Base-by-base conservation (phyloP, 192 early-diverging fungal species). In the Podila minutissima region DNA sequence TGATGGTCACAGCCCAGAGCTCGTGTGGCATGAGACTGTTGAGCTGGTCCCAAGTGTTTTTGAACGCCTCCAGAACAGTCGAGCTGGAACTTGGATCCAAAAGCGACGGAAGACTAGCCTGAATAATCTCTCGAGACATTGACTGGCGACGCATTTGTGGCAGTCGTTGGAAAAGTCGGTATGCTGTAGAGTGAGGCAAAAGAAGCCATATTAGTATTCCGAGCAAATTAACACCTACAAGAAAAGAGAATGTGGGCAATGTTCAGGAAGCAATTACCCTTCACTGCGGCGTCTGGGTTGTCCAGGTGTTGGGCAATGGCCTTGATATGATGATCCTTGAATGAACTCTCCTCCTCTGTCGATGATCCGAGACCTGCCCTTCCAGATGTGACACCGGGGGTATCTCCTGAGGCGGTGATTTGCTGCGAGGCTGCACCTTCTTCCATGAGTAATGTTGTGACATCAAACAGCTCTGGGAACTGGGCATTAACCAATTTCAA, bases 381-480 rank as follows among this genome's bases (percentile, higher is more conserved):
- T 7, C 8, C 53, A 8, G 53, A n/a, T 55, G n/a, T 55, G n/a
- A 17, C 2, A 22, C 8, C 53, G n/a, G 24, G n/a, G 9, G 8
- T 55, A 22, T 55, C 53, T 10, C 53, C 9, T 53, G 33, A 37
- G 26, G 50, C 51, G 28, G 32, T 5, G 5, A 7, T 0, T 50
- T 31, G 3, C 1, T 62, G 62, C 9, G 63, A 64, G 11, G 59
- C 13, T 31, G 65, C 29, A 9, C 67, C 71, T 60, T 81, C 77
- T 33, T 81, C 77, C 51, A 81, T 53, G 12, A 81, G 58, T 17
- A 81, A 60, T 10, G 77, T 81, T 29, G 77, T 69, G 22, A 81
- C 77, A 61, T 81, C 77, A 66, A 81, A 81, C 0, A 81, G 53
- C 58, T 81, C 77, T 50, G 77, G 77, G 37, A 81, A 81, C 58